Percentiles rank a stretch among this genome's conserved stretches.
Conservation (phyloP, 352 stramenopile species). For the Stramenopiles sp. region DNA sequence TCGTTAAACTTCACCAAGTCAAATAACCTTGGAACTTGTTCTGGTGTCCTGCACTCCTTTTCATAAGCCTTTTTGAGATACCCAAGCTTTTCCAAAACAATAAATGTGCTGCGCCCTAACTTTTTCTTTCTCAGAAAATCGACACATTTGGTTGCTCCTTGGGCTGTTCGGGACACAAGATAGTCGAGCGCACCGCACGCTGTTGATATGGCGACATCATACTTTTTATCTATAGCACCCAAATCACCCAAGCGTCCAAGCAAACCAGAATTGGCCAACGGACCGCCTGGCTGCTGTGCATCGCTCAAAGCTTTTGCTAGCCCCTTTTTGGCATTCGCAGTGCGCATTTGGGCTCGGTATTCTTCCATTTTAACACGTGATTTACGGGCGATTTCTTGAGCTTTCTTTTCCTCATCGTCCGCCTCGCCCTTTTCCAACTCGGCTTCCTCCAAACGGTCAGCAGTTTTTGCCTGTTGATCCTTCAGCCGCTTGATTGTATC, state of each 20-base stretch:
- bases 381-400: no score
- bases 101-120: slow-evolving; percentile 83
- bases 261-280: slow-evolving; percentile 71
- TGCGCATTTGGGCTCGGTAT: no score
- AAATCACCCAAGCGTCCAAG: slow-evolving; percentile 88
- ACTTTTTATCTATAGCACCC: slow-evolving; percentile 77
- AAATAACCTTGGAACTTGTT: slow-evolving; percentile 46
- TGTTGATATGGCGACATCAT: slow-evolving; percentile 94
- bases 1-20: slow-evolving; percentile 64
- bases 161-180: slow-evolving; percentile 88
- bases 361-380: no score
- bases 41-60: slow-evolving; percentile 38
- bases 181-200: slow-evolving; percentile 83
- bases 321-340: no score
- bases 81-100: slow-evolving; percentile 91
- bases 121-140: slow-evolving; percentile 81
- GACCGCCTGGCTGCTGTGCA: slow-evolving; percentile 57
- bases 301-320: slow-evolving; percentile 70
- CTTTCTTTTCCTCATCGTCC: slow-evolving; percentile 38
- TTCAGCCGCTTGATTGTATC: no score
- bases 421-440: slow-evolving; percentile 40
- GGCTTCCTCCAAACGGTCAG: slow-evolving; percentile 46
- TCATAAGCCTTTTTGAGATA: slow-evolving; percentile 40
- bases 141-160: slow-evolving; percentile 78
- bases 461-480: no score